Evolutionary conservation across 345 rosid species (phyloP).

Genomic region (Moricandia moricandioides): DNA sequence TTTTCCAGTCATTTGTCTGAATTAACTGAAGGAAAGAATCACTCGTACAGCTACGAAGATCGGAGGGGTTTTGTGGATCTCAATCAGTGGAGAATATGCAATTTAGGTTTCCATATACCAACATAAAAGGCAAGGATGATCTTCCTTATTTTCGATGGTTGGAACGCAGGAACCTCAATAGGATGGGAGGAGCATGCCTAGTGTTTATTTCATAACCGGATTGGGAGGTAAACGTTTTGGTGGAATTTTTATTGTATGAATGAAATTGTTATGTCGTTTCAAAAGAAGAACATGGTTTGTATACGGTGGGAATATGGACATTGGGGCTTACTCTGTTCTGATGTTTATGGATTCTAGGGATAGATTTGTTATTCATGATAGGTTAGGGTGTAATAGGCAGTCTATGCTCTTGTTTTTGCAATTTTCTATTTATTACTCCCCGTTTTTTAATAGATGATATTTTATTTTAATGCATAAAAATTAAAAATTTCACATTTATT

Average conservation of each 20-base stretch:
- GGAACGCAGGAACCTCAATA: not conserved
- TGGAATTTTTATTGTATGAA: not conserved
- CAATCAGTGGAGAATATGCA: not conserved
- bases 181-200: no score
- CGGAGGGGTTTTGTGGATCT: not conserved
- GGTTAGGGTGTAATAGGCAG: no score
- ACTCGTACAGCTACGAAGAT: not conserved
- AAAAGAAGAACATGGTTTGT: not conserved
- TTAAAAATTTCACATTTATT: no score
- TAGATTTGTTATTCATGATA: no score
- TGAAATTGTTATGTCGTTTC: not conserved
- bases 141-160: not conserved
- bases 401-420: not conserved
- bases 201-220: no score
- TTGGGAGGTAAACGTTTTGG: not conserved
- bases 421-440: no score
- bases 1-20: not conserved
- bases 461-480: no score
- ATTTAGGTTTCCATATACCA: not conserved
- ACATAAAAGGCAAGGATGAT: not conserved
- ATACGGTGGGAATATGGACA: not conserved
- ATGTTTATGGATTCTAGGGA: no score
- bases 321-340: not conserved
- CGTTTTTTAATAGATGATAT: no score
- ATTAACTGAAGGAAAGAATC: not conserved